Conservation (phyloP, 208 protist species). For the Wallacemonas sp. region DNA sequence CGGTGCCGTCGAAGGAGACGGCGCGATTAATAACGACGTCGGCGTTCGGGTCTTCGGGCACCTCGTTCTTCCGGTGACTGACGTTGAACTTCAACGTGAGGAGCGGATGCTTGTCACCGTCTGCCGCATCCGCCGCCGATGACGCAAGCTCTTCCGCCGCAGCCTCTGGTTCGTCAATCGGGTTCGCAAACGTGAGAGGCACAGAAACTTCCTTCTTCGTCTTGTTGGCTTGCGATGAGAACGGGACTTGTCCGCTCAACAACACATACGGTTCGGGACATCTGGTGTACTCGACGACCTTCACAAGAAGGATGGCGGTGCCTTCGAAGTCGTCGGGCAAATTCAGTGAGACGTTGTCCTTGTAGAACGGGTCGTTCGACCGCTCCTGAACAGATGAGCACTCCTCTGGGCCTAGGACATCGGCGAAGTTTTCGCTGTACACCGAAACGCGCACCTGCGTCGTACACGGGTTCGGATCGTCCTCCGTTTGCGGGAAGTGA, state of each 20-base stretch:
- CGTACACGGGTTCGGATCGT: constrained; percentile 61
- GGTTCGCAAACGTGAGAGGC: constrained; percentile 26
- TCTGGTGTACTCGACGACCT: constrained; percentile 42
- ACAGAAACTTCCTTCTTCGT: constrained; percentile 38
- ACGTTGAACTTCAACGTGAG: constrained; percentile 29
- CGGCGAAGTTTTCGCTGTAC: constrained; percentile 16
- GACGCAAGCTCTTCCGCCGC: background rate
- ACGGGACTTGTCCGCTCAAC: constrained; percentile 27
- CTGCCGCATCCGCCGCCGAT: background rate
- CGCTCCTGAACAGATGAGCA: constrained; percentile 42
- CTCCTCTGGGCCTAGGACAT: constrained; percentile 19
- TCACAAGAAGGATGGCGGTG: constrained; percentile 24
- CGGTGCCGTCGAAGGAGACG: constrained; percentile 22
- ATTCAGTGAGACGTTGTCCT: constrained; percentile 34
- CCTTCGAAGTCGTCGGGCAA: constrained; percentile 22
- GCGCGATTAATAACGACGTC: constrained; percentile 21
- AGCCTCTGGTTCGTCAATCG: background rate
- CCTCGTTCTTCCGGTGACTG: background rate
- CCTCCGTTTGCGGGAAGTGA: constrained; percentile 61
- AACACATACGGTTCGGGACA: constrained; percentile 28
- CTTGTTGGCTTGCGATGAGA: constrained; percentile 18
- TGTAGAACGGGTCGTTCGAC: constrained; percentile 70
- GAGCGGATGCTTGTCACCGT: constrained; percentile 9
- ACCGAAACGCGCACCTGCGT: constrained; percentile 33
- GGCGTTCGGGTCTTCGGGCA: constrained; percentile 21